phyloP scores from a whole-genome alignment of 768 basidiomycete genomes.

The Rhodotorula babjevae region DNA sequence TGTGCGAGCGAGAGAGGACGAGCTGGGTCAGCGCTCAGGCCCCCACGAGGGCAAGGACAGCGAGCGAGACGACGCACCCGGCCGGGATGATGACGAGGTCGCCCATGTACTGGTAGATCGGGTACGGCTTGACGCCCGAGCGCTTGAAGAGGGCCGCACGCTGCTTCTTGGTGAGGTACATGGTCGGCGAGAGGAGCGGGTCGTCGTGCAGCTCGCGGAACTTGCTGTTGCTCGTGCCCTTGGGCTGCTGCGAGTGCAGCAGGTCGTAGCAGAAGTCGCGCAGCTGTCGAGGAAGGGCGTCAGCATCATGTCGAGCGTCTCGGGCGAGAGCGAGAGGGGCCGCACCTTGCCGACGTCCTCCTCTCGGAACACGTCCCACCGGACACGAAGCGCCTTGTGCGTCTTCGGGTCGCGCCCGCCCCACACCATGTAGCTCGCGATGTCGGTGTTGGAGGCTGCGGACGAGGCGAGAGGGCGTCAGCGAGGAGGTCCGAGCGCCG shows the following conservation, averaged over 20 bases:
- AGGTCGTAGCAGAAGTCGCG: slow-evolving; percentile 29
- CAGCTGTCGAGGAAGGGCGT: background rate
- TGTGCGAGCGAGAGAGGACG: background rate
- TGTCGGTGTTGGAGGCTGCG: slow-evolving; percentile 15
- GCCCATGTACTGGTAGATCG: slow-evolving; percentile 34
- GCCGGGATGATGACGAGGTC: slow-evolving; percentile 32
- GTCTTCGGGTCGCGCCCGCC: slow-evolving; percentile 9
- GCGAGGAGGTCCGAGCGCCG: too few relatives aligned
- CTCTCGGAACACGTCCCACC: slow-evolving; percentile 21
- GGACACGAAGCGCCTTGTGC: slow-evolving; percentile 17
- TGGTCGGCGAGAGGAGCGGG: slow-evolving; percentile 17
- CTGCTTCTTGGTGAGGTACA: slow-evolving; percentile 25
- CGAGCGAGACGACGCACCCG: slow-evolving; percentile 5
- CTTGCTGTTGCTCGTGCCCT: background rate
- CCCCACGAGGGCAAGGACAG: too few relatives aligned
- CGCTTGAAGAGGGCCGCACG: slow-evolving; percentile 12
- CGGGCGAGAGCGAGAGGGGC: too few relatives aligned
- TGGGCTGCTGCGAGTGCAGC: background rate
- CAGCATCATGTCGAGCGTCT: background rate
- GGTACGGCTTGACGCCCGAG: slow-evolving; percentile 12
- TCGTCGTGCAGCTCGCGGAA: slow-evolving; percentile 25
- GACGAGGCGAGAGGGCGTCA: background rate
- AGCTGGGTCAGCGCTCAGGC: background rate
- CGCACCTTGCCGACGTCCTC: slow-evolving; percentile 16
- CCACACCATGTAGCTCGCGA: slow-evolving; percentile 22